Percentiles rank a stretch among this genome's conserved stretches.
Evolutionary conservation across 352 stramenopile genomes (phyloP).

Genomic region (Phytopythium helicoides): DNA sequence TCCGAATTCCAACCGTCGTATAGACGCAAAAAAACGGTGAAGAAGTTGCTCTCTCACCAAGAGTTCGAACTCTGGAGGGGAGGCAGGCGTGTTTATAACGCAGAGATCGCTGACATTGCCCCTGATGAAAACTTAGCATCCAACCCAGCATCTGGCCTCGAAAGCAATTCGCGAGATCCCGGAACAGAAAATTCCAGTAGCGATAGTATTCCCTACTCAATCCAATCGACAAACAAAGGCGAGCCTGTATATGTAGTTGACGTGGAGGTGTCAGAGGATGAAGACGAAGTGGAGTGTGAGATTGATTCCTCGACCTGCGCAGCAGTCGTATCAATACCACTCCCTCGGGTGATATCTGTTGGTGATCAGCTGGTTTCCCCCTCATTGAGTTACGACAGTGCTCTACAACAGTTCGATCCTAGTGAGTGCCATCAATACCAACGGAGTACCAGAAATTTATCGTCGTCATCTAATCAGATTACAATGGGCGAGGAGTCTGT

Average conservation of each 20-base stretch:
- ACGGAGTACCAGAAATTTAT: not conserved
- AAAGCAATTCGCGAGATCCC: not conserved
- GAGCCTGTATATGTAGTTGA: conserved; percentile 25
- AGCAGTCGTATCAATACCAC: not conserved
- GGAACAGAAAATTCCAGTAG: not conserved
- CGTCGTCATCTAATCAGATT: not conserved
- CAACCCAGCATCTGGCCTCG: not conserved
- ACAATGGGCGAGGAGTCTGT: no score
- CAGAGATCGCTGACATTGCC: not conserved
- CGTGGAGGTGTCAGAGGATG: conserved; percentile 18
- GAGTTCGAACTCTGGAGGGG: conserved; percentile 16
- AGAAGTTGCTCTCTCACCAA: conserved; percentile 34
- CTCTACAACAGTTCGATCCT: not conserved
- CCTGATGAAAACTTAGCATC: not conserved
- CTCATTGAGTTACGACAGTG: not conserved
- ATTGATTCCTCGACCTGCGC: not conserved
- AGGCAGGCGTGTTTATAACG: not conserved
- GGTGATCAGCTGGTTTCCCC: not conserved
- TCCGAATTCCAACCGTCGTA: conserved; percentile 3
- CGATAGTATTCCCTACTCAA: not conserved
- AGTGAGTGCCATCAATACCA: not conserved
- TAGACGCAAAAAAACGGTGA: conserved; percentile 32
- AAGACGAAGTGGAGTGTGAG: conserved; percentile 1
- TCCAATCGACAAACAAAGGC: conserved; percentile 20
- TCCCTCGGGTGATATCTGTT: not conserved